phyloP scores from a whole-genome alignment of 2,329 filamentous ascomycete genomes.

The Leptographium wingfieldii region DNA sequence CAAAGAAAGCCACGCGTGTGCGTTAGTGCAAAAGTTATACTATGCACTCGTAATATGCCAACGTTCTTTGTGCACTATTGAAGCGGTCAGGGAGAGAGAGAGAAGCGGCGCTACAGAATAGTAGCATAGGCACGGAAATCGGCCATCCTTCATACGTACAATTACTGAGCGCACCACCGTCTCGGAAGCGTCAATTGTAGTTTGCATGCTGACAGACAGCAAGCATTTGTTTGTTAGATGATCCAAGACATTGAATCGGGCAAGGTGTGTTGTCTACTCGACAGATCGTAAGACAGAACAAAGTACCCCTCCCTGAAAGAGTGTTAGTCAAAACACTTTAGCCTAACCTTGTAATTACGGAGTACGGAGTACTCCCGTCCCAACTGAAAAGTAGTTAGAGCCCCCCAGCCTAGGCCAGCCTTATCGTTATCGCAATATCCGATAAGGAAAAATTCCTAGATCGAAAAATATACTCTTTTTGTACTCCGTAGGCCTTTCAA shows the following conservation, averaged over 20 bases:
- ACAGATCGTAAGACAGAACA: too few species aligned
- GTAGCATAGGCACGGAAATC: neutral
- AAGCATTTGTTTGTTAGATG: too few species aligned
- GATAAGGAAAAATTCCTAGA: neutral
- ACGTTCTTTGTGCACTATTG: neutral
- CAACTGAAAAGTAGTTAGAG: too few species aligned
- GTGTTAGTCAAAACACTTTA: too few species aligned
- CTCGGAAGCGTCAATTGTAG: neutral
- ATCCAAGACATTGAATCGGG: too few species aligned
- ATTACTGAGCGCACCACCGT: neutral
- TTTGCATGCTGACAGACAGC: neutral
- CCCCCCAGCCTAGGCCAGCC: neutral
- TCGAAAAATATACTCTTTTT: neutral
- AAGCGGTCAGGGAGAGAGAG: neutral
- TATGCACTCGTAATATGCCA: neutral
- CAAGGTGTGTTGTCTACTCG: too few species aligned
- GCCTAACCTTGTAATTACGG: too few species aligned
- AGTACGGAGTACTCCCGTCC: too few species aligned
- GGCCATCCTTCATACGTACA: neutral
- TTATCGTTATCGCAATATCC: neutral
- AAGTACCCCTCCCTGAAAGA: too few species aligned
- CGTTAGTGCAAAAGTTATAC: neutral
- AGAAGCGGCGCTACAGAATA: neutral
- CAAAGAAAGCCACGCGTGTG: neutral
- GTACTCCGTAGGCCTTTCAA: neutral